These are phyloP conservation scores for Spathaspora gorwiae DNA, from an alignment of 805 yeast species.

Conservation along the genomic window DNA sequence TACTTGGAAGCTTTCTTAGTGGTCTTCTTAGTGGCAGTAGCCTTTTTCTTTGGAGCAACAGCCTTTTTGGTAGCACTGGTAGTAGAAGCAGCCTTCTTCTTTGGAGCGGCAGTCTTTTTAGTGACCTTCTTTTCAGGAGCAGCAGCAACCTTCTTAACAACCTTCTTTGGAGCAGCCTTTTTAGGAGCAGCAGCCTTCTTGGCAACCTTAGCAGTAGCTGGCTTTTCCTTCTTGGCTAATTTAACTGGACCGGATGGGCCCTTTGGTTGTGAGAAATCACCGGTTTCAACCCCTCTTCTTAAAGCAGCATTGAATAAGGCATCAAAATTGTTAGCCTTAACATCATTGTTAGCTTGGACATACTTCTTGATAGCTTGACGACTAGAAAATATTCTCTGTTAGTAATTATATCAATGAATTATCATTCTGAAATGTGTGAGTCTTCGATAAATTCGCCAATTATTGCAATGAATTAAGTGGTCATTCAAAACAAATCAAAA, in stretches of 20 bases:
- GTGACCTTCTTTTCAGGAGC: slow-evolving; percentile 16
- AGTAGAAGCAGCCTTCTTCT: slow-evolving; percentile 22
- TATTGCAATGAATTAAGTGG: not conserved
- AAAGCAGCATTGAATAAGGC: slow-evolving; percentile 71
- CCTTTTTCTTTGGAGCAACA: slow-evolving; percentile 14
- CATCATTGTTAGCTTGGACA: slow-evolving; percentile 58
- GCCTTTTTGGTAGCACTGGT: slow-evolving; percentile 19
- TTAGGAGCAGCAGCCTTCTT: slow-evolving; percentile 13
- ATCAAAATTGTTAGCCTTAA: slow-evolving; percentile 64
- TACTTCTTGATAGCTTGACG: slow-evolving; percentile 88
- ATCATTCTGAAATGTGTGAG: no score
- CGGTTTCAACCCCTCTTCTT: slow-evolving; percentile 75
- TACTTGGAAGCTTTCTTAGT: slow-evolving; percentile 8
- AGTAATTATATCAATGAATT: slow-evolving; percentile 6
- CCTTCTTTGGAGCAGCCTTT: slow-evolving; percentile 18
- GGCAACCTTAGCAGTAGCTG: slow-evolving; percentile 4
- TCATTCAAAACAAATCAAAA: not conserved
- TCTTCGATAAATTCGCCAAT: no score
- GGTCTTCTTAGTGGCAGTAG: slow-evolving; percentile 12
- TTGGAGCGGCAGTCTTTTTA: slow-evolving; percentile 8
- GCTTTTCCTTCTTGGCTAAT: slow-evolving; percentile 43
- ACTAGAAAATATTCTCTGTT: slow-evolving; percentile 25
- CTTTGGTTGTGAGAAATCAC: slow-evolving; percentile 77
- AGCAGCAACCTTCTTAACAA: slow-evolving; percentile 21
- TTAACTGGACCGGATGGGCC: slow-evolving; percentile 88